Conservation (phyloP, 140 eudicot species). For the Oenanthe javanica region DNA sequence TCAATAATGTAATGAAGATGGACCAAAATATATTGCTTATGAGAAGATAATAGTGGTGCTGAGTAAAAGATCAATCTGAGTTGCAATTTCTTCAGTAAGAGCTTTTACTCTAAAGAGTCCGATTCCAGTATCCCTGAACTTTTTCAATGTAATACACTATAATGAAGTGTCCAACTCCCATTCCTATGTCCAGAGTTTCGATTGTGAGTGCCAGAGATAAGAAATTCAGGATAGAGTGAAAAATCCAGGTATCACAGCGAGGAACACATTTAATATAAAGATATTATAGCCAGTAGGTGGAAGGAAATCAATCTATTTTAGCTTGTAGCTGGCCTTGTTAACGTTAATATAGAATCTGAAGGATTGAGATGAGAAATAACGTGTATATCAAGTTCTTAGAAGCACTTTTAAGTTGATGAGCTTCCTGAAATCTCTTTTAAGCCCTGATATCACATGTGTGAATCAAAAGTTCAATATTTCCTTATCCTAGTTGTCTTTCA, state of each 20-base stretch:
- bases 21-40: neutral
- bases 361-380: neutral
- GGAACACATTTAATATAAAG: neutral
- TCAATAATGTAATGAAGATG: constrained; percentile 1
- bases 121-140: neutral
- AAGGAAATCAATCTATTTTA: neutral
- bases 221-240: neutral
- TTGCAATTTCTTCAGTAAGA: neutral
- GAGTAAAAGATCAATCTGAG: neutral
- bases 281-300: neutral
- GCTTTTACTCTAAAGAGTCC: neutral
- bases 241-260: neutral
- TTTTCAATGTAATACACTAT: neutral
- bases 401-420: neutral
- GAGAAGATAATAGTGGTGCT: neutral
- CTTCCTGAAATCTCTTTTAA: neutral
- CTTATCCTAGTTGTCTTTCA: neutral
- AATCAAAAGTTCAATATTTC: neutral
- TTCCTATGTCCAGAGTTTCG: neutral
- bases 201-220: neutral
- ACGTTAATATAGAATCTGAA: neutral
- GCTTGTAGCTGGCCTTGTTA: neutral
- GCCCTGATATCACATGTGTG: neutral
- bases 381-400: neutral
- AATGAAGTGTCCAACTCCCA: neutral